Evolutionary conservation across 139 green algal species (phyloP), one percentile per base, ranked within the genome.

Genomic region (Mychonastes homosphaera): DNA sequence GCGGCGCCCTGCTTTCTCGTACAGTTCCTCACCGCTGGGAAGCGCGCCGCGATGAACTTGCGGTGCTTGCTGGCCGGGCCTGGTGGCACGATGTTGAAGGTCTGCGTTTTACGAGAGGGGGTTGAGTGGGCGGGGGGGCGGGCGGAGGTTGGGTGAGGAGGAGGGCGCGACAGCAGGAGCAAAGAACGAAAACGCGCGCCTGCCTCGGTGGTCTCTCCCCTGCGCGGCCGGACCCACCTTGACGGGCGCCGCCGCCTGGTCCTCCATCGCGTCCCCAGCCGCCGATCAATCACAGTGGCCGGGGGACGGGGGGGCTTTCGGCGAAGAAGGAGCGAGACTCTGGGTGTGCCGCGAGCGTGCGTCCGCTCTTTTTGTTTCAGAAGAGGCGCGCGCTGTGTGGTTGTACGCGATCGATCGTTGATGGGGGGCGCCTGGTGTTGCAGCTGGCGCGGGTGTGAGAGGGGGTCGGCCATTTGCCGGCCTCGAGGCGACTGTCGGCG

Each of bases 1-100:
- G n/a, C n/a, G n/a, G n/a, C n/a, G n/a, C n/a, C n/a, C n/a, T n/a
- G n/a, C n/a, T n/a, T n/a, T n/a, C n/a, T n/a, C n/a, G n/a, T n/a
- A n/a, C n/a, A n/a, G n/a, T n/a, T n/a, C n/a, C 58, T 33, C 36
- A 65, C 58, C 47, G 41, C 6, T 13, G 47, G 58, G 15, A 65
- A 65, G 7, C 58, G 47, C 16, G 47, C 58, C 10, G 47, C 48
- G 4, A 56, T 21, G 26, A 36, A 65, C 35, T 36, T 50, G 23
- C 58, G 50, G 40, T 34, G 49, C 18, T 32, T 26, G 19, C 41
- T 29, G 2, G 41, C 3, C 18, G n/a, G 30, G 3, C 48, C 48
- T 18, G 47, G 30, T 43, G 48, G 48, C 35, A 65, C 33, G 18
- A 65, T 6, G 46, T 65, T 58, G 48, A 51, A 65, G 13, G 32